Evolutionary conservation across 768 basidiomycete genomes (phyloP).

Genomic region (Hydnomerulius pinastri): DNA sequence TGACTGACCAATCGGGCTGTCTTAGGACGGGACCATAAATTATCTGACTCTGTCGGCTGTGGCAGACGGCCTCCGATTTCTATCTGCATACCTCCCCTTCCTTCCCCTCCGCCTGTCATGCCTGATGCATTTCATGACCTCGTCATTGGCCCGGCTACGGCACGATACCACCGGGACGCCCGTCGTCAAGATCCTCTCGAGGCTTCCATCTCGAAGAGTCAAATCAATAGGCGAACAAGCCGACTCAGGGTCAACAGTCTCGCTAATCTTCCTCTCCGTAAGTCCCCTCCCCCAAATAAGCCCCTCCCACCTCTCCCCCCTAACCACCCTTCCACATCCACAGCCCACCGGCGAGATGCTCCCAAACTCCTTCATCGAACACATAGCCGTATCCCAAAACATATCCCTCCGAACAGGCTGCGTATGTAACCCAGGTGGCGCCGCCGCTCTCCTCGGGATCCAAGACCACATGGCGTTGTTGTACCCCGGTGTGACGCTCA

Average conservation of each 20-base stretch:
- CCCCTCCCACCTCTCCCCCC: neutral
- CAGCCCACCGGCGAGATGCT: slow-evolving; percentile 69
- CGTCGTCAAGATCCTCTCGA: slow-evolving; percentile 70
- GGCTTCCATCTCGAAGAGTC: slow-evolving; percentile 52
- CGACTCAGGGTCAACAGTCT: slow-evolving; percentile 64
- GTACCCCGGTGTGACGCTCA: slow-evolving; percentile 57
- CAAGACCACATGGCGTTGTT: slow-evolving; percentile 63
- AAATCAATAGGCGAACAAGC: slow-evolving; percentile 63
- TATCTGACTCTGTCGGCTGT: slow-evolving; percentile 77
- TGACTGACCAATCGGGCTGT: slow-evolving; percentile 12
- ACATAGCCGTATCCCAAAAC: slow-evolving; percentile 59
- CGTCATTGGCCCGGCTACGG: slow-evolving; percentile 55
- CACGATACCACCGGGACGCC: slow-evolving; percentile 62
- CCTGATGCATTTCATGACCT: slow-evolving; percentile 61
- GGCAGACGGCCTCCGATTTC: slow-evolving; percentile 74
- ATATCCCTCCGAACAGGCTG: slow-evolving; percentile 84
- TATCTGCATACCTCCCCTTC: slow-evolving; percentile 78
- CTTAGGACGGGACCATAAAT: slow-evolving; percentile 83
- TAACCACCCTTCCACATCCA: neutral
- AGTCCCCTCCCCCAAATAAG: no score
- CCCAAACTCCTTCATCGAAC: slow-evolving; percentile 73
- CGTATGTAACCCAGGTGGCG: slow-evolving; percentile 87
- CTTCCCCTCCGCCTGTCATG: slow-evolving; percentile 74
- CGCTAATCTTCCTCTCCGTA: slow-evolving; percentile 65
- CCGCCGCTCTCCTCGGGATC: slow-evolving; percentile 69